phyloP scores from a whole-genome alignment of 148 eudicot genomes.

The Salicornia ramosissima region DNA sequence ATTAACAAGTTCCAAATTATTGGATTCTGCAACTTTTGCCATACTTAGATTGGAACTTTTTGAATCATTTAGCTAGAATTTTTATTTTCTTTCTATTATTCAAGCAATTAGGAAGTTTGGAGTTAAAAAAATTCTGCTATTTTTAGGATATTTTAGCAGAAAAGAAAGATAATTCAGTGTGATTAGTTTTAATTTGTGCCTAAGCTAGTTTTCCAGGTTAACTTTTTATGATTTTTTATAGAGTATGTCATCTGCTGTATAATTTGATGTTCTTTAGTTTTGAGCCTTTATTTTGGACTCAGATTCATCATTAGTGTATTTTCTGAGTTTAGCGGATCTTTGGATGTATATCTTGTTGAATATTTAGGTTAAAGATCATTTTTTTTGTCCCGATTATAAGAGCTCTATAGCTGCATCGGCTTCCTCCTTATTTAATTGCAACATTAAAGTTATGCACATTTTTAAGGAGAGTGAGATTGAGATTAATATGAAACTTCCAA shows the following conservation, averaged over 20 bases:
- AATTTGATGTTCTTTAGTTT: background rate
- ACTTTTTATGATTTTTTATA: background rate
- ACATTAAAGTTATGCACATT: too few relatives aligned
- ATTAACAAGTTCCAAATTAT: slow-evolving; percentile 8
- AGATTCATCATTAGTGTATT: background rate
- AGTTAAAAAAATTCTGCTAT: background rate
- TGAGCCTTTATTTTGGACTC: too few relatives aligned
- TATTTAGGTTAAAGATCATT: too few relatives aligned
- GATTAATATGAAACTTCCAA: too few relatives aligned
- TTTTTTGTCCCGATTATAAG: too few relatives aligned
- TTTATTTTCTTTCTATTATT: too few relatives aligned
- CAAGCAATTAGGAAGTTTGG: background rate
- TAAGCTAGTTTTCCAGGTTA: slow-evolving; percentile 5
- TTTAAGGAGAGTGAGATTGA: too few relatives aligned
- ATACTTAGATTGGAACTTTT: slow-evolving; percentile 1
- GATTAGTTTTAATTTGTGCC: background rate
- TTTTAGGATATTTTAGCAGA: background rate
- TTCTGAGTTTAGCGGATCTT: background rate
- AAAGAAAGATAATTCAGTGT: background rate
- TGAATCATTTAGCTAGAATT: background rate
- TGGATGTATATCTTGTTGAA: too few relatives aligned
- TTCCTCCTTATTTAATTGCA: too few relatives aligned
- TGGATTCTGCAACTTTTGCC: background rate
- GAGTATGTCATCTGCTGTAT: background rate
- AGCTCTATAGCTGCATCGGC: too few relatives aligned